phyloP scores from a whole-genome alignment of 768 basidiomycete genomes.

The Tylopilus rubrobrunneus region DNA sequence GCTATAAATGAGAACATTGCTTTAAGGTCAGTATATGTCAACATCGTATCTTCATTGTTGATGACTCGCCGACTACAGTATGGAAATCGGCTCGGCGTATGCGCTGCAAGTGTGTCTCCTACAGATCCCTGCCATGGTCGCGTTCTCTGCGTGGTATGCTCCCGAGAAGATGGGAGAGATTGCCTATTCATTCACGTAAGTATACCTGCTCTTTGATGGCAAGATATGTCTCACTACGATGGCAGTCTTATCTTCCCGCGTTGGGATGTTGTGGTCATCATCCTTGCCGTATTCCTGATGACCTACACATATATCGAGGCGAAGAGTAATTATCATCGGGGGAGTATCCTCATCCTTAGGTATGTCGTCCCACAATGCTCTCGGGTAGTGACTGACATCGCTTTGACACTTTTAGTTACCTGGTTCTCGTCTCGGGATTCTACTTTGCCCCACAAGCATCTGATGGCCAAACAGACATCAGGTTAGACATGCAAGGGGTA shows the following conservation, averaged over 20 bases:
- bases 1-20: slow-evolving; percentile 97
- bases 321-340: slow-evolving; percentile 97
- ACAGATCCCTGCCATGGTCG: slow-evolving; percentile 98
- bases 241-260: slow-evolving; percentile 91
- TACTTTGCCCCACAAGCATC: slow-evolving; percentile 69
- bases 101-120: slow-evolving; percentile 96
- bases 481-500: not conserved
- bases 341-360: slow-evolving; percentile 93
- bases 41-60: not conserved
- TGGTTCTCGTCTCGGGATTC: slow-evolving; percentile 89
- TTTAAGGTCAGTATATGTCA: slow-evolving; percentile 59
- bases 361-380: slow-evolving; percentile 28
- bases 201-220: slow-evolving; percentile 10
- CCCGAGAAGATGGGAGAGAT: slow-evolving; percentile 82
- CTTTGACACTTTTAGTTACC: slow-evolving; percentile 55
- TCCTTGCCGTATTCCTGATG: slow-evolving; percentile 94
- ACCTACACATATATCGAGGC: slow-evolving; percentile 99
- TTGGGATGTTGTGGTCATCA: slow-evolving; percentile 95
- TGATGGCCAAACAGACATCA: slow-evolving; percentile 18
- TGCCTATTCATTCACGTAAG: slow-evolving; percentile 92
- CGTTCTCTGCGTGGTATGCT: slow-evolving; percentile 94
- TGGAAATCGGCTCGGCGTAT: slow-evolving; percentile 99
- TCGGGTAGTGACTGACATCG: not conserved
- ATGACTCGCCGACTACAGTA: slow-evolving; percentile 45
- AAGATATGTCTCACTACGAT: slow-evolving; percentile 1